These are phyloP conservation scores for Spiromastix sp. DNA, from an alignment of 2,329 filamentous ascomycete genomes.

Conservation along the genomic window DNA sequence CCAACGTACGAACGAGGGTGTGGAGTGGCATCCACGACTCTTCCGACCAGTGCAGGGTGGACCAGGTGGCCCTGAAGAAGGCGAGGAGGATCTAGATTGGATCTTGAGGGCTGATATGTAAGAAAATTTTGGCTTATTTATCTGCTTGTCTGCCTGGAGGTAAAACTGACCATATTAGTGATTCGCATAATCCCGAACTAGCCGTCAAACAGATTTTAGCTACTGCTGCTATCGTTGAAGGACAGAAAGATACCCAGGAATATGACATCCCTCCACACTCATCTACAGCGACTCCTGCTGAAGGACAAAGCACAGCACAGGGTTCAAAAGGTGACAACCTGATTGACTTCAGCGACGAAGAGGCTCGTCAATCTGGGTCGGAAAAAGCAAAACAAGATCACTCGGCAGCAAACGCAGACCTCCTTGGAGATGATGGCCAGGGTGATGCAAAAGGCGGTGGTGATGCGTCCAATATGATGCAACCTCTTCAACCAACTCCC, in stretches of 20 bases:
- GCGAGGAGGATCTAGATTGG: conserved; percentile 87
- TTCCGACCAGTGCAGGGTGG: conserved; percentile 68
- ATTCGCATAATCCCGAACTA: conserved; percentile 55
- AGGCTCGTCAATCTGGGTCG: background rate
- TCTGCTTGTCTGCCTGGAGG: background rate
- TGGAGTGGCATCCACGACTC: conserved; percentile 80
- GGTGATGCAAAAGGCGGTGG: conserved; percentile 1
- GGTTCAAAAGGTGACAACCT: conserved; percentile 11
- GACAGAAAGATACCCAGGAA: conserved; percentile 52
- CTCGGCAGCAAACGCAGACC: conserved; percentile 7
- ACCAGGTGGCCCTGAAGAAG: conserved; percentile 61
- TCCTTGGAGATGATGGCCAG: conserved; percentile 10
- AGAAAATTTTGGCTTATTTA: conserved; percentile 21
- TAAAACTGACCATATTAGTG: conserved; percentile 33
- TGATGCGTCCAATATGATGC: conserved; percentile 11
- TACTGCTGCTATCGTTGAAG: conserved; percentile 74
- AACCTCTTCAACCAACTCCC: conserved; percentile 11
- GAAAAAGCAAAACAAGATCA: background rate
- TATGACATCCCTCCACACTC: conserved; percentile 46
- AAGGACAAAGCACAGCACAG: background rate
- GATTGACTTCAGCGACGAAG: conserved; percentile 17
- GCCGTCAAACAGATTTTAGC: conserved; percentile 74
- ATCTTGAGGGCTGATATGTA: conserved; percentile 83
- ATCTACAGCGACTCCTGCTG: background rate
- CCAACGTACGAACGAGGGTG: conserved; percentile 61